These are phyloP conservation scores for Dillenia suffruticosa DNA, from an alignment of 164 flowering plant genomes.

Conservation along the genomic window DNA sequence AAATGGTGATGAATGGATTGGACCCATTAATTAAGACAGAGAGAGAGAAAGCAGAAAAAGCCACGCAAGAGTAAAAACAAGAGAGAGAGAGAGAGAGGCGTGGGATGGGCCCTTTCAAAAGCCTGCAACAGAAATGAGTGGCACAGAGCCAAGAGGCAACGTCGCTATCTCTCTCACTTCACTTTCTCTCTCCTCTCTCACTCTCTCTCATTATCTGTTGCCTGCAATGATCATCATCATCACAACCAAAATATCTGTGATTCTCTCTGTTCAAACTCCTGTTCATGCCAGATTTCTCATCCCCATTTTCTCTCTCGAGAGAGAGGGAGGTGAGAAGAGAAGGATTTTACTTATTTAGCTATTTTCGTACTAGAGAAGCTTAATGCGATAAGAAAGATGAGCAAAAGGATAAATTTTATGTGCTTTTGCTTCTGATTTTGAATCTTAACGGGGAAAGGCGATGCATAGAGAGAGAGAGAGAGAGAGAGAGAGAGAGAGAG, in stretches of 20 bases:
- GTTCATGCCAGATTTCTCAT: slow-evolving; percentile 38
- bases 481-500: slow-evolving; percentile 1
- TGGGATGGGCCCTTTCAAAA: slow-evolving; percentile 13
- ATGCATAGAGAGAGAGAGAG: not conserved
- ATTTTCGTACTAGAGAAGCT: not conserved
- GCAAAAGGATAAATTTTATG: not conserved
- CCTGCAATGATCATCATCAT: slow-evolving; percentile 41
- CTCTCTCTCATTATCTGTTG: slow-evolving; percentile 24
- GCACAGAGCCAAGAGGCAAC: slow-evolving; percentile 6
- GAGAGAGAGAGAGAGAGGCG: slow-evolving; percentile 14
- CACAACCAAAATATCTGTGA: slow-evolving; percentile 50
- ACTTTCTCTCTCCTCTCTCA: slow-evolving; percentile 14
- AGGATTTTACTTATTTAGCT: slow-evolving; percentile 4
- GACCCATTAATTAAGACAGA: slow-evolving; percentile 29
- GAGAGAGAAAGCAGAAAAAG: slow-evolving; percentile 19
- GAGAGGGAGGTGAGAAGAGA: not conserved
- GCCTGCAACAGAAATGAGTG: slow-evolving; percentile 25
- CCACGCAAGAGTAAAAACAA: slow-evolving; percentile 27
- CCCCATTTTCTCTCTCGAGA: slow-evolving; percentile 2
- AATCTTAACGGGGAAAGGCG: not conserved
- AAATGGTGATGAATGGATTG: slow-evolving; percentile 20
- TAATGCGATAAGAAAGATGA: not conserved
- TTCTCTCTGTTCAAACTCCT: slow-evolving; percentile 54
- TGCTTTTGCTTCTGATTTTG: not conserved
- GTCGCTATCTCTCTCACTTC: slow-evolving; percentile 12